A percentile compares a stretch with the other conserved stretches of the same genome.
Evolutionary conservation across 2,329 filamentous ascomycete genomes (phyloP).

Genomic region (Calonectria honghensis): DNA sequence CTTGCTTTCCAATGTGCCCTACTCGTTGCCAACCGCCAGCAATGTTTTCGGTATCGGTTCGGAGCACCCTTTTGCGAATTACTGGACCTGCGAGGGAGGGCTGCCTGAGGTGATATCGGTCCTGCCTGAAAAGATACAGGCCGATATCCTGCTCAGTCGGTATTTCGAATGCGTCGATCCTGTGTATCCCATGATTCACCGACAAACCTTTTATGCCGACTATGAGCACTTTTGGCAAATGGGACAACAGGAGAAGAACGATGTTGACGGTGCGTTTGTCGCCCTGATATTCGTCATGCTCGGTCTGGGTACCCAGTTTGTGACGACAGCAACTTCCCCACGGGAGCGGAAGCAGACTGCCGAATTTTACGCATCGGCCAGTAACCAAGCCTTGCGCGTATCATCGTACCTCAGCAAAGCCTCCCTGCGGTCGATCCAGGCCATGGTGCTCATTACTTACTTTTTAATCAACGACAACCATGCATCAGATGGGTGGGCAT

Average conservation of each 20-base stretch:
- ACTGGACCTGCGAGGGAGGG: conserved; percentile 88
- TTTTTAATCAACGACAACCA: conserved; percentile 92
- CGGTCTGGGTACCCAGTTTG: conserved; percentile 86
- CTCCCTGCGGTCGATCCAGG: conserved; percentile 82
- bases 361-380: conserved; percentile 87
- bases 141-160: conserved; percentile 79
- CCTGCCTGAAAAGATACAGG: conserved; percentile 84
- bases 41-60: conserved; percentile 89
- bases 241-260: conserved; percentile 72
- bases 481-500: conserved; percentile 88
- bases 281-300: conserved; percentile 86
- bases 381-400: conserved; percentile 84
- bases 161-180: conserved; percentile 85
- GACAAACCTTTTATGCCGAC: conserved; percentile 84
- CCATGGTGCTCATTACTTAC: conserved; percentile 87
- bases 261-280: conserved; percentile 80
- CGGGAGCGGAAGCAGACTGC: conserved; percentile 83
- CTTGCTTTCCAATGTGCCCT: conserved; percentile 83
- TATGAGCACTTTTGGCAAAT: conserved; percentile 87
- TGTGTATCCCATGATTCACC: conserved; percentile 87
- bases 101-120: conserved; percentile 85
- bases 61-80: conserved; percentile 87
- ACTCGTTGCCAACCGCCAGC: conserved; percentile 81
- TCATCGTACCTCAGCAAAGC: conserved; percentile 86
- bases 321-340: conserved; percentile 71